Evolutionary conservation across 495 filamentous ascomycete species (phyloP).

Genomic region (Aspergillus homomorphus): DNA sequence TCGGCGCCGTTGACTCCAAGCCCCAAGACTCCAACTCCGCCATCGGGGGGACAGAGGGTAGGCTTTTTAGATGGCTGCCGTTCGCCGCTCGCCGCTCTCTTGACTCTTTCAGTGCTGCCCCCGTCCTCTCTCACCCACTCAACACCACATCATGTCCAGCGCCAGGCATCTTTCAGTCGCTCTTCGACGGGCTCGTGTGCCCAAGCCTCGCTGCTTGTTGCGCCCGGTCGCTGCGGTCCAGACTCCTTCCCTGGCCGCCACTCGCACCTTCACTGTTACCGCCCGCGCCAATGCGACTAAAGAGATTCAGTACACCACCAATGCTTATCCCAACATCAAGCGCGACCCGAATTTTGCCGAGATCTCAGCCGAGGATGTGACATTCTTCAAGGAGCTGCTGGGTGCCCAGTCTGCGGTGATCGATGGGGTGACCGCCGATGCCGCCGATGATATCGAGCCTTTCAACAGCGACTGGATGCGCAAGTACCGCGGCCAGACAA

Average conservation of each 20-base stretch:
- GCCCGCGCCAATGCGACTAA: conserved; percentile 37
- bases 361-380: conserved; percentile 72
- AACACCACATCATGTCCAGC: conserved; percentile 34
- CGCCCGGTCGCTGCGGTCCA: conserved; percentile 23
- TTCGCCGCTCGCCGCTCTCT: not conserved
- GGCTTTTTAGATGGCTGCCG: conserved; percentile 12
- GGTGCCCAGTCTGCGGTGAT: conserved; percentile 76
- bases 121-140: conserved; percentile 8
- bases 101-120: not conserved
- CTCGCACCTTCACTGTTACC: conserved; percentile 38
- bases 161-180: conserved; percentile 36
- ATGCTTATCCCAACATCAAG: conserved; percentile 79
- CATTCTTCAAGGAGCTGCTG: conserved; percentile 72
- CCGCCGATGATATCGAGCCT: conserved; percentile 75
- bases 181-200: conserved; percentile 41
- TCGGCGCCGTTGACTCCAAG: not conserved
- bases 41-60: not conserved
- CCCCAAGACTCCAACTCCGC: not conserved
- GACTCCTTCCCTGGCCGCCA: conserved; percentile 20
- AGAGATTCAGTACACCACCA: conserved; percentile 71
- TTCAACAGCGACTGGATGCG: conserved; percentile 99
- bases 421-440: conserved; percentile 72
- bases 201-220: conserved; percentile 29
- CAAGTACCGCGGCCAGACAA: conserved; percentile 90
- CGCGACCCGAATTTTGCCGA: conserved; percentile 68